Evolutionary conservation across 208 protist genomes (phyloP), one percentile per base, ranked within the genome.

Genomic region (Crithidia fasciculata): DNA sequence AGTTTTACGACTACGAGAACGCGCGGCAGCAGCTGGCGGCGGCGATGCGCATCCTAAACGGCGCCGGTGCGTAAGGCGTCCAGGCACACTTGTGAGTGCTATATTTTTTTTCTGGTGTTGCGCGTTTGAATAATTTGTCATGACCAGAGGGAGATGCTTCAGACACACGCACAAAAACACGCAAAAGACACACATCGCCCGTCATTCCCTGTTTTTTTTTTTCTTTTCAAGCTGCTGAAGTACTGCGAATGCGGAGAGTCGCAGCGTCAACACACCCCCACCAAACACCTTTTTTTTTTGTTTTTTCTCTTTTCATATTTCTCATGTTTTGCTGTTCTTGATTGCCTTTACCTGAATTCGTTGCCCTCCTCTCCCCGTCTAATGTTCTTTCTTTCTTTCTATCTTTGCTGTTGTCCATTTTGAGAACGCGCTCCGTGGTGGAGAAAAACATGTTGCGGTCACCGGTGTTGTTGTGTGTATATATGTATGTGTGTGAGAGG

Each of bases 1-100:
- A 93, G 76, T 95, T 94, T 54, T 94, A 92, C 64, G 91, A 95
- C 72, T 61, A 86, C 74, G 66, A 72, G 1, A 90, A 68, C 43
- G 91, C 91, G 5, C 61, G 71, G 40, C 75, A 82, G 62, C 72
- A 92, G 59, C 79, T 95, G 37, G n/a, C 76, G 13, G 58, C 74
- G 2, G 88, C 91, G 16, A 58, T 95, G 54, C 41, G 74, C 16
- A 45, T 82, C 10, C 61, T 95, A 43, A 80, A 89, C 50, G 70
- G 78, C n/a, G 69, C 55, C 6, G n/a, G 52, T 40, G 55, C 60
- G 19, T 60, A 40, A 73, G 9, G 8, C 15, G 66, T 18, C 49
- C 16, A 53, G 0, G 49, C 49, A 39, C 13, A 15, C 19, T 16
- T n/a, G 18, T 16, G 8, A 9, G 37, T 49, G 54, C 68, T 58